A percentile compares a stretch with the other conserved stretches of the same genome.
These are phyloP conservation scores for Saposhnikovia divaricata DNA, from an alignment of 129 eudicot genomes.

Conservation along the genomic window DNA sequence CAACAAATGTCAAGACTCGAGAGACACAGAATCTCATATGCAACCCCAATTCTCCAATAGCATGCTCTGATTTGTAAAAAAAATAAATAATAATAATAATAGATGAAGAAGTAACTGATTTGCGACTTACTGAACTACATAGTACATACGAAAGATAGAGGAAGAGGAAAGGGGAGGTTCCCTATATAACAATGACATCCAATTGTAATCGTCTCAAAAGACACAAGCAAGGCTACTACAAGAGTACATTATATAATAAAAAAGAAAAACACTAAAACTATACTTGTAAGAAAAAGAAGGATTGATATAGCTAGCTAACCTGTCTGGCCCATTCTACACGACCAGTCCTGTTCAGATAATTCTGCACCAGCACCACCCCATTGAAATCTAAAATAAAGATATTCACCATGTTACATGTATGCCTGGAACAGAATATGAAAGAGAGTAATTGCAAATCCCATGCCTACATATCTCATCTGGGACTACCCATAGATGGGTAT, in stretches of 20 bases:
- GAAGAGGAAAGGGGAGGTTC: neutral
- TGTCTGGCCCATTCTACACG: conserved; percentile 81
- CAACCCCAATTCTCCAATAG: neutral
- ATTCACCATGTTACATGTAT: neutral
- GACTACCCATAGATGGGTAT: neutral
- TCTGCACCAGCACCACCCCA: conserved; percentile 85
- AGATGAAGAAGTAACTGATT: neutral
- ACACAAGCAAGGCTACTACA: neutral
- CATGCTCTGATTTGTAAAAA: neutral
- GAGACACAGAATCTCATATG: neutral
- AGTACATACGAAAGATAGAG: neutral
- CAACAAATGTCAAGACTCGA: neutral
- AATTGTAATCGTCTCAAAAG: neutral
- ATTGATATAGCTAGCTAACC: conserved; percentile 28
- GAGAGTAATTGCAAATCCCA: neutral
- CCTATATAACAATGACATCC: neutral
- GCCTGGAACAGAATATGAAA: neutral
- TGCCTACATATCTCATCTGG: neutral
- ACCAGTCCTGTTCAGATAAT: conserved; percentile 69
- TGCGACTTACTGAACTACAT: neutral
- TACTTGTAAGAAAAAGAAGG: neutral
- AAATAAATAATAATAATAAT: too few species aligned
- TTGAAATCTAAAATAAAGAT: conserved; percentile 62
- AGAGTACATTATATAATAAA: neutral
- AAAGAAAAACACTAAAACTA: neutral